These are phyloP conservation scores for Coemansia sp. DNA, from an alignment of 192 early-diverging fungal genomes.

Conservation along the genomic window DNA sequence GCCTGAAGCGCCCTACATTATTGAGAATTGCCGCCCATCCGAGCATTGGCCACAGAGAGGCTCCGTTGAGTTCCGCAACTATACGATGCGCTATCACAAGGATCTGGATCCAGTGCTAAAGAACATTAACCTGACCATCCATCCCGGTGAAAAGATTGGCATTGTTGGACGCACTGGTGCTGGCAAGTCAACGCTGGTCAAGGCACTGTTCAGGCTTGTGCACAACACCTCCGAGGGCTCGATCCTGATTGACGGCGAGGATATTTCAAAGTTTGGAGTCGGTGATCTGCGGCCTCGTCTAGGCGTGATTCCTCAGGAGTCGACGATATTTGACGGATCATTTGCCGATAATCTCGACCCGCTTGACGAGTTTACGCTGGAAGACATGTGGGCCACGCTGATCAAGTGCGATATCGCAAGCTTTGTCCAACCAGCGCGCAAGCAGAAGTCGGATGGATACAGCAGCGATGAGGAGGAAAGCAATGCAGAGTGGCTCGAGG, in stretches of 20 bases:
- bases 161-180: conserved; percentile 57
- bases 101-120: conserved; percentile 29
- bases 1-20: conserved; percentile 13
- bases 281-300: conserved; percentile 54
- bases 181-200: conserved; percentile 61
- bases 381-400: conserved; percentile 20
- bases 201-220: conserved; percentile 58
- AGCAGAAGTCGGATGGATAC: not conserved
- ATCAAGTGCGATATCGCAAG: conserved; percentile 18
- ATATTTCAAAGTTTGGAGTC: conserved; percentile 69
- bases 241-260: conserved; percentile 78
- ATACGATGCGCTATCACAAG: conserved; percentile 18
- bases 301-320: conserved; percentile 64
- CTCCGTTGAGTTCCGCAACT: conserved; percentile 29
- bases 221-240: conserved; percentile 53
- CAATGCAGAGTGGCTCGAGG: not conserved
- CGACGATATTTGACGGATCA: conserved; percentile 60
- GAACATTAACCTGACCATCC: conserved; percentile 46
- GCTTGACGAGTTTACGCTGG: conserved; percentile 29
- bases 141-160: conserved; percentile 61
- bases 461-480: not conserved
- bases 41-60: conserved; percentile 22
- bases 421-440: not conserved
- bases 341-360: conserved; percentile 68
- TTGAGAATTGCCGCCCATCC: conserved; percentile 9